These are phyloP conservation scores for Amyloporia xantha DNA, from an alignment of 768 basidiomycete species.

Conservation along the genomic window DNA sequence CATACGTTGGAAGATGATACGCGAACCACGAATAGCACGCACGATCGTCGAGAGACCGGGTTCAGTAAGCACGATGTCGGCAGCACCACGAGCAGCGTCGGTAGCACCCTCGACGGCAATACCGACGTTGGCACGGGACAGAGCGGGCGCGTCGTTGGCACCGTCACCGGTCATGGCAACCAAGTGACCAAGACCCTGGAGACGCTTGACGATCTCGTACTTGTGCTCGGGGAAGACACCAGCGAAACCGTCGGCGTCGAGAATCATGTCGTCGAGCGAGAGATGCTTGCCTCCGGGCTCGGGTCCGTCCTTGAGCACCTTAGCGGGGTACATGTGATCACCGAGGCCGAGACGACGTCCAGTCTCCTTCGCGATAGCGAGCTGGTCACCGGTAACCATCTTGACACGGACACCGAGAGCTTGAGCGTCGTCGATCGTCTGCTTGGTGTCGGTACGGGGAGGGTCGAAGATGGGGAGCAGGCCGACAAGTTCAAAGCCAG, in stretches of 20 bases:
- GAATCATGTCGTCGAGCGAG: constrained; percentile 86
- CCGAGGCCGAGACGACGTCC: too few species aligned
- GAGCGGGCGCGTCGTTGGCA: too few species aligned
- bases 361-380: constrained; percentile 99
- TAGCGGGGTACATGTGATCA: constrained; percentile 97
- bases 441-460: constrained; percentile 98
- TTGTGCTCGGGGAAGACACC: too few species aligned
- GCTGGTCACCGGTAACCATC: constrained; percentile 99
- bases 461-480: too few species aligned
- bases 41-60: constrained; percentile 99
- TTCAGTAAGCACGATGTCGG: too few species aligned
- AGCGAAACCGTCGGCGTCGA: too few species aligned
- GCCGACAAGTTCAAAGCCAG: constrained; percentile 96
- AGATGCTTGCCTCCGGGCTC: constrained; percentile 77
- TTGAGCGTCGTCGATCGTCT: constrained; percentile 97
- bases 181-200: constrained; percentile 91
- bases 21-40: constrained; percentile 96
- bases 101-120: too few species aligned
- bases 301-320: constrained; percentile 96
- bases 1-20: too few species aligned
- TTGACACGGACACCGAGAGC: constrained; percentile 95
- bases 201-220: too few species aligned
- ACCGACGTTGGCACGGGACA: too few species aligned
- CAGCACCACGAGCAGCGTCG: too few species aligned
- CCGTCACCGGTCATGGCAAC: constrained; percentile 99